Base-by-base conservation (phyloP, 805 yeast genomes). In the Metschnikowia proteae region DNA sequence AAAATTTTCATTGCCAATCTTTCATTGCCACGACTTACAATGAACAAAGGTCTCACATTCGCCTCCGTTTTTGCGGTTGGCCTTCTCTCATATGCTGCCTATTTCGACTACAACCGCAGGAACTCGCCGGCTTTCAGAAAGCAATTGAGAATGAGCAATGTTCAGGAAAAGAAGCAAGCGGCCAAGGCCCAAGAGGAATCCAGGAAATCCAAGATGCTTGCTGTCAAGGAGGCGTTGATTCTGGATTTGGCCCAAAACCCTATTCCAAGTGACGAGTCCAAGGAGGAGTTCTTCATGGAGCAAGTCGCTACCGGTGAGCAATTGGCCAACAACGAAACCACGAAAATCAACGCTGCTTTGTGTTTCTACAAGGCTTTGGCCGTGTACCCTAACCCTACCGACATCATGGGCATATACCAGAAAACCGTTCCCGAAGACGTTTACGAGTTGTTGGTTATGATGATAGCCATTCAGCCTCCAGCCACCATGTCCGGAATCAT, bases 351-450 rank as follows among this genome's bases (percentile, higher is more conserved):
- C 51, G 84, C 97, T 39, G 98, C 99, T 34, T 75, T 91, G 58
- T 80, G 84, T 57, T 94, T 90, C 79, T 94, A 94, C 80, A 87
- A 88, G 69, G 98, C 97, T 10, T 77, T 94, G 64, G 81, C 88
- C 37, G 91, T 90, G 44, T 92, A 91, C 69, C 98, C 99, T 53
- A 85, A 86, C 68, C 99, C 99, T 51, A 84, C 95, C 48, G 97
- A 89, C 61, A 81, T 94, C 60, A 78, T 94, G 65, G 86, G 85
- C 45, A 83, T 92, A 60, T 92, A 88, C 73, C 97, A 92, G 75
- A 86, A 86, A 75, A 79, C 91, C 46, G 82, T 92, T 56, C 91
- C 94, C 45, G 85, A 83, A 63, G 83, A 80, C 40, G 83, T 91
- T 49, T 84, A 89, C 65, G 97, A 90, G 63, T 75, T 83, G 58